Evolutionary conservation across 2,329 filamentous ascomycete genomes (phyloP).

Genomic region (Talaromyces amestolkiae): DNA sequence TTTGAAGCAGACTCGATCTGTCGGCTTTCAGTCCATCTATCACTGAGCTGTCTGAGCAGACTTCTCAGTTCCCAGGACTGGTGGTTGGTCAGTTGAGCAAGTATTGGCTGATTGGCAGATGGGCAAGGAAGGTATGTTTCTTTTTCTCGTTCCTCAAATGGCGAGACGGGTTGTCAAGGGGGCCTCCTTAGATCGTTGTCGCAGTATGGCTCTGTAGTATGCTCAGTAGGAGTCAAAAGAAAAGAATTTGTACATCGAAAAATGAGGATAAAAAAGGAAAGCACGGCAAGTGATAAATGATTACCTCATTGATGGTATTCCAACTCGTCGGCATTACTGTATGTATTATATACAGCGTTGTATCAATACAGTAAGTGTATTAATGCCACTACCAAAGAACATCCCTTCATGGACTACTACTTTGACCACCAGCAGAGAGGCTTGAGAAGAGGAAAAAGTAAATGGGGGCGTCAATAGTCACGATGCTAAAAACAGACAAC

Average conservation of each 20-base stretch:
- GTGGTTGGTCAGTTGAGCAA: neutral
- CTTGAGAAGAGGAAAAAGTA: neutral
- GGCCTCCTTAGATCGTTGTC: neutral
- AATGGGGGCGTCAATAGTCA: neutral
- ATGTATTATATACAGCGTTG: neutral
- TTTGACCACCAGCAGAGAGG: neutral
- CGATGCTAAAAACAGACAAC: neutral
- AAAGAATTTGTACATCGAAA: conserved; percentile 2
- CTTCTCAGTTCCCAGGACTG: neutral
- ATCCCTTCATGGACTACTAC: neutral
- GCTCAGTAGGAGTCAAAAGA: neutral
- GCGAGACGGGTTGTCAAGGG: neutral
- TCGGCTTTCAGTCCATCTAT: neutral
- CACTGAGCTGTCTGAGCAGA: neutral
- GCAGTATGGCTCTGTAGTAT: neutral
- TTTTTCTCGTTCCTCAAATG: neutral
- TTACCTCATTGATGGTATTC: conserved; percentile 15
- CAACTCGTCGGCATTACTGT: neutral
- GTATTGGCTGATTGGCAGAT: neutral
- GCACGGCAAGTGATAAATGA: conserved; percentile 13
- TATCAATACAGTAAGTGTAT: neutral
- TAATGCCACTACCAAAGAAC: neutral
- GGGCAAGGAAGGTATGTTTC: conserved; percentile 3
- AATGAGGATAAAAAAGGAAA: neutral
- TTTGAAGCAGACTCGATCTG: neutral